phyloP scores from a whole-genome alignment of 164 flowering plant species.

The Magnolia officinalis region DNA sequence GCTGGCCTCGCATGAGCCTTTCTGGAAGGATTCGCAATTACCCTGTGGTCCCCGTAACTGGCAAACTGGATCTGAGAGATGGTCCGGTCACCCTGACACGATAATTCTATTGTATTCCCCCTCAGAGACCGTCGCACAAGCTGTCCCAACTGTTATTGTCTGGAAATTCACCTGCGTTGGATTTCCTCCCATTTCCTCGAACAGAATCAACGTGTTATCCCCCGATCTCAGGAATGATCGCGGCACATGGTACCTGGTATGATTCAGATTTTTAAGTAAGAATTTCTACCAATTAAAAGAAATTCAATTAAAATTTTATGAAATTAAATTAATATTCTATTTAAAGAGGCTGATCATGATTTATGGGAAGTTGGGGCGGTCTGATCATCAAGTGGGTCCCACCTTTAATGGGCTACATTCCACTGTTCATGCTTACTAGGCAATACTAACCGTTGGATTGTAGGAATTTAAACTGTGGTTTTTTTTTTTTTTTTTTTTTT shows the following conservation, averaged over 20 bases:
- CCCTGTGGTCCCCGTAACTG: constrained; percentile 54
- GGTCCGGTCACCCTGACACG: constrained; percentile 35
- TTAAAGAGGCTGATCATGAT: neutral
- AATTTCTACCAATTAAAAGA: too few relatives aligned
- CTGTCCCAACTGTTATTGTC: constrained; percentile 32
- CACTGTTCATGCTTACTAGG: too few relatives aligned
- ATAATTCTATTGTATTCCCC: constrained; percentile 33
- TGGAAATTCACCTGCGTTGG: constrained; percentile 46
- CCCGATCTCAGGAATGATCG: constrained; percentile 36
- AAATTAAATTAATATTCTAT: too few relatives aligned
- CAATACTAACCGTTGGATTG: too few relatives aligned
- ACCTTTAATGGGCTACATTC: too few relatives aligned
- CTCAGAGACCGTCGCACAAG: constrained; percentile 39
- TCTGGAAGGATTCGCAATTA: constrained; percentile 38
- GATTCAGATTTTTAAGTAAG: neutral
- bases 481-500: too few relatives aligned
- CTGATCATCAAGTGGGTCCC: too few relatives aligned
- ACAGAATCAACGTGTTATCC: constrained; percentile 42
- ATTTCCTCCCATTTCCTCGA: constrained; percentile 64
- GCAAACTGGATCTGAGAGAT: constrained; percentile 49
- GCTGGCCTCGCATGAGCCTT: constrained; percentile 35
- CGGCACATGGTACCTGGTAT: constrained; percentile 59
- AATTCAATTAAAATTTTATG: neutral
- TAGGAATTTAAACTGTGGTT: too few relatives aligned
- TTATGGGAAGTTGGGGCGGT: too few relatives aligned